Evolutionary conservation across 192 early-diverging fungal species (phyloP).

Genomic region (Backusella psychrophila): DNA sequence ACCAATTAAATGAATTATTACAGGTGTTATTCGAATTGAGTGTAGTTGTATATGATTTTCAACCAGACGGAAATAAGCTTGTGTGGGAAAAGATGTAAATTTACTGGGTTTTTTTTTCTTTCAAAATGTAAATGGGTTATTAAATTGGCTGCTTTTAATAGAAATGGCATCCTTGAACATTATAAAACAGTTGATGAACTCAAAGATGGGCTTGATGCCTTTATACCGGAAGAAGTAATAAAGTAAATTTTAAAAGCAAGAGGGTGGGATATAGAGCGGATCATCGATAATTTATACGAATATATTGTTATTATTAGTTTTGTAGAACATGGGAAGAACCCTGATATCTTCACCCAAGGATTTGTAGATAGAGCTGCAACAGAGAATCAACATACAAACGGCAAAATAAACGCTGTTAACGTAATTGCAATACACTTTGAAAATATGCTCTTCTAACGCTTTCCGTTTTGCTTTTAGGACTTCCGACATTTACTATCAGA

Average conservation of each 20-base stretch:
- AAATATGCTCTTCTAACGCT: not conserved
- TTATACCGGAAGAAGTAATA: constrained; percentile 52
- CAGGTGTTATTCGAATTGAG: constrained; percentile 49
- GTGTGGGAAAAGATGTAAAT: constrained; percentile 53
- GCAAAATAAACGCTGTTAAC: constrained; percentile 49
- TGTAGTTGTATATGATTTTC: constrained; percentile 56
- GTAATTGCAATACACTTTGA: constrained; percentile 22
- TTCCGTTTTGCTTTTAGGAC: constrained; percentile 2
- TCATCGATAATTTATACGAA: not conserved
- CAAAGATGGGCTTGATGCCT: constrained; percentile 45
- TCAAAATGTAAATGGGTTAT: not conserved
- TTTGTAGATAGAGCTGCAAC: constrained; percentile 50
- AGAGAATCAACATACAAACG: constrained; percentile 56
- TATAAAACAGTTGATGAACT: constrained; percentile 34
- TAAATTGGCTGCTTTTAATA: constrained; percentile 2
- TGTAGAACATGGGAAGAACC: constrained; percentile 50
- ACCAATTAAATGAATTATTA: constrained; percentile 46
- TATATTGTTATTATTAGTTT: constrained; percentile 28
- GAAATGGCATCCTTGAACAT: constrained; percentile 33
- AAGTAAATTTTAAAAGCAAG: constrained; percentile 29
- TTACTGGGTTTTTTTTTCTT: not conserved
- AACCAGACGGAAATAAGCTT: constrained; percentile 41
- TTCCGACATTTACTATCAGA: constrained; percentile 27
- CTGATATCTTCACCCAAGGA: constrained; percentile 51
- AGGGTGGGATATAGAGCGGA: not conserved